Conservation (phyloP, 306 rosid genomes). For the Cucurbita ficifolia region DNA sequence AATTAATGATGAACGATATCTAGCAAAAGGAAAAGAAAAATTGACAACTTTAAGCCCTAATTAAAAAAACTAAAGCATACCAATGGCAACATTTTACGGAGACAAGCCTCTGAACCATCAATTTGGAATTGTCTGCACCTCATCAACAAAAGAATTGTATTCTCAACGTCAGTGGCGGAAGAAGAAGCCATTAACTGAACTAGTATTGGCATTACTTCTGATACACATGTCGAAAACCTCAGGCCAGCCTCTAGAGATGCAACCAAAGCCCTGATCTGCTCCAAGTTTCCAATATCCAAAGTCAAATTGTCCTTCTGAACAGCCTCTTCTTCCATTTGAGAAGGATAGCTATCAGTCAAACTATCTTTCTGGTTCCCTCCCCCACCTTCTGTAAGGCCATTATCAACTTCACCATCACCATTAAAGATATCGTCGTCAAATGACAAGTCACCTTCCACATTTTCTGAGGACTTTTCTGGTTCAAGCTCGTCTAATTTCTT, state of each 20-base stretch:
- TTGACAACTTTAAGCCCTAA: not conserved
- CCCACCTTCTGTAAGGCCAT: conserved; percentile 20
- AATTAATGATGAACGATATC: not conserved
- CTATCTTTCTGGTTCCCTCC: conserved; percentile 47
- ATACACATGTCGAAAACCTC: conserved; percentile 70
- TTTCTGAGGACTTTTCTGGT: conserved; percentile 37
- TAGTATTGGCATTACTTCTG: conserved; percentile 65
- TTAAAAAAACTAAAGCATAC: conserved; percentile 20
- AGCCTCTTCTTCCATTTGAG: conserved; percentile 31
- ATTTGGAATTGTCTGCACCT: conserved; percentile 93
- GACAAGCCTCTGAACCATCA: conserved; percentile 86
- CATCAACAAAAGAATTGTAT: conserved; percentile 84
- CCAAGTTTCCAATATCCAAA: conserved; percentile 87
- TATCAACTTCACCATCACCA: conserved; percentile 50
- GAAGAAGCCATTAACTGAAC: conserved; percentile 93
- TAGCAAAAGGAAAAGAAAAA: not conserved
- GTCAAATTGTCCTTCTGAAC: conserved; percentile 41
- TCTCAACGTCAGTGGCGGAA: conserved; percentile 81
- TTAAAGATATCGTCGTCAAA: conserved; percentile 25
- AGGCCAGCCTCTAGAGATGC: conserved; percentile 93
- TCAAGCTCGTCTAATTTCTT: conserved; percentile 67
- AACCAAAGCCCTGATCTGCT: conserved; percentile 91
- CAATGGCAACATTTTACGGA: conserved; percentile 85
- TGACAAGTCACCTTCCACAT: conserved; percentile 19
- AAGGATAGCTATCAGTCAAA: conserved; percentile 50